phyloP scores from a whole-genome alignment of 2,329 filamentous ascomycete genomes.

The Phialophora tarda region DNA sequence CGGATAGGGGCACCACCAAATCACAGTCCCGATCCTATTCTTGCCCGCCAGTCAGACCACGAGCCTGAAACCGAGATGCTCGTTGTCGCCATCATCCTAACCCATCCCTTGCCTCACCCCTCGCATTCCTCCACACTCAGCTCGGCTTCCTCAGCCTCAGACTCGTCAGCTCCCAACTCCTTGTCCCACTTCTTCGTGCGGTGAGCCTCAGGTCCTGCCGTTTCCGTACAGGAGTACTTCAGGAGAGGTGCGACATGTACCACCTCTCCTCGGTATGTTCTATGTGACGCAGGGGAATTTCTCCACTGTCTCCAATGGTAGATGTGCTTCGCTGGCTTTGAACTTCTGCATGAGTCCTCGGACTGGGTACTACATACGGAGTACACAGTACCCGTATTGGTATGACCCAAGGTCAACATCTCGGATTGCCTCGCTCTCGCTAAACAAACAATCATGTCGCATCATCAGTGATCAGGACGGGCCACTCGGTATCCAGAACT shows the following conservation, averaged over 20 bases:
- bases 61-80: background rate
- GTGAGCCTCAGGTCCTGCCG: slow-evolving; percentile 7
- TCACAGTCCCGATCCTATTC: slow-evolving; percentile 26
- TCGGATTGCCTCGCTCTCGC: background rate
- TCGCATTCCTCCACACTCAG: slow-evolving; percentile 25
- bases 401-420: background rate
- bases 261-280: background rate
- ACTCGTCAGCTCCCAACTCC: slow-evolving; percentile 30
- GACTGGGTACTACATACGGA: too few relatives aligned
- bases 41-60: slow-evolving; percentile 25
- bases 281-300: slow-evolving; percentile 11
- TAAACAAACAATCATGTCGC: background rate
- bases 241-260: background rate
- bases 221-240: background rate
- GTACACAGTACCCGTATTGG: background rate
- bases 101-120: slow-evolving; percentile 30
- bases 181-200: slow-evolving; percentile 22
- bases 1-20: background rate
- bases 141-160: slow-evolving; percentile 27
- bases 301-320: slow-evolving; percentile 1
- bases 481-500: background rate
- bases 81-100: slow-evolving; percentile 19
- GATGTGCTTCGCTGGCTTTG: background rate
- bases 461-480: background rate
- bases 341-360: too few relatives aligned